Base-by-base conservation (phyloP, 2,329 filamentous ascomycete genomes). In the Monosporascus sp. region DNA sequence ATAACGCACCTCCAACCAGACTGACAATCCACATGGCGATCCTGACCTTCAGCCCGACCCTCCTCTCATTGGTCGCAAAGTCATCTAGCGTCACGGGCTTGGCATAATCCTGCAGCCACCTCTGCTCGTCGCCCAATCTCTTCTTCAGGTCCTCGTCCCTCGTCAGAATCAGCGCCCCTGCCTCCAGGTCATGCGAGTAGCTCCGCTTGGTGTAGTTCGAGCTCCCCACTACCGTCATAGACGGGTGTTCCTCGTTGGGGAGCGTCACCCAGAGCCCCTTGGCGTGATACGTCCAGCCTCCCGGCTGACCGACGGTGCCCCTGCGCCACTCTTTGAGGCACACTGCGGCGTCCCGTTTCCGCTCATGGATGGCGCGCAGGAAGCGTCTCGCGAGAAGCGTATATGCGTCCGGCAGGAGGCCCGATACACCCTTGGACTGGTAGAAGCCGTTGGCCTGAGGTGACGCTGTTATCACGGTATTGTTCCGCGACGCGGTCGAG, bases 361-460 rank as follows among this genome's bases (percentile, higher is more conserved):
- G 64, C 8, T 72, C 65, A 50, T 78, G 72, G 1, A 81, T 74
- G 2, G 74, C 79, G 44, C 84, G 81, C 3, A 97, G 77, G 64
- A 99, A 99, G 20, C 85, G 84, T 0, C 88, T 84, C 0, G 91
- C 88, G 0, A 99, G 85, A 17, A 96, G 83, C 0, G 92, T 96
- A 71, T 99, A 99, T 1, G 93, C 94, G 50, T 89, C 88, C 0
- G 94, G 94, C 0, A 99, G 77, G 74, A 97, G 87, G 3, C 92
- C 92, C 1, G 90, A 96, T 0, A 97, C 82, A 27, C 94, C 94
- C 35, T 85, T 84, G 6, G 90, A 95, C 50, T 87, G 83, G 73
- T 90, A 99, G 71, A 99, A 99, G 7, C 94, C 94, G 70, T 99
- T 99, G 0, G 94, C 94, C 71, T 90, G 86, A 0, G 93, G 94